Conservation (phyloP, 2,329 filamentous ascomycete species). For the Phaeosphaeriaceae sp. region DNA sequence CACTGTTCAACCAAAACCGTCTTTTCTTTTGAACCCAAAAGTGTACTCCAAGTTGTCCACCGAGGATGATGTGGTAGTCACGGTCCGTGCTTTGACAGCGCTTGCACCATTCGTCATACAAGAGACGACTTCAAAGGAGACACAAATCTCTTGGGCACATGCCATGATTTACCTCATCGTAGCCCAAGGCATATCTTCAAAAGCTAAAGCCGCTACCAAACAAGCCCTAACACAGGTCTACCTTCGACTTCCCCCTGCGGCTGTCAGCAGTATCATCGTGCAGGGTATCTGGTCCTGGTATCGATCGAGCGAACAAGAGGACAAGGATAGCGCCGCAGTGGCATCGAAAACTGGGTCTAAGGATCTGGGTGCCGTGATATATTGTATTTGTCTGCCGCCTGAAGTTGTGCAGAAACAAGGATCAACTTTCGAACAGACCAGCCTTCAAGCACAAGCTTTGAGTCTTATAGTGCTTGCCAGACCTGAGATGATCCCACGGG, state of each 20-base stretch:
- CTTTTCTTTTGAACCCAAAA: slow-evolving; percentile 83
- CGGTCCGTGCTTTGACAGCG: slow-evolving; percentile 72
- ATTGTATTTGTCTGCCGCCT: slow-evolving; percentile 67
- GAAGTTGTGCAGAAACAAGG: slow-evolving; percentile 58
- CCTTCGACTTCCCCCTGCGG: slow-evolving; percentile 58
- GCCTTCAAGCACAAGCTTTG: slow-evolving; percentile 74
- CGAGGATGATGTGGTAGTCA: slow-evolving; percentile 81
- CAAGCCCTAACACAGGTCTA: slow-evolving; percentile 71
- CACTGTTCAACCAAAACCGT: slow-evolving; percentile 77
- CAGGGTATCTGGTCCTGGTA: slow-evolving; percentile 83
- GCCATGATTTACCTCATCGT: slow-evolving; percentile 81
- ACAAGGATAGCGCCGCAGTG: slow-evolving; percentile 77
- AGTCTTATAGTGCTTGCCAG: slow-evolving; percentile 80
- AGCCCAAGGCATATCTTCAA: slow-evolving; percentile 65
- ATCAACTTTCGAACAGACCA: slow-evolving; percentile 53
- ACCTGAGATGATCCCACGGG: slow-evolving; percentile 75
- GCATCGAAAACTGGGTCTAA: slow-evolving; percentile 69
- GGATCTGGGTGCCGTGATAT: slow-evolving; percentile 67
- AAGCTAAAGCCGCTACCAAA: slow-evolving; percentile 69
- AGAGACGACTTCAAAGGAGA: slow-evolving; percentile 51
- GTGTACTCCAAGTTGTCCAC: slow-evolving; percentile 80
- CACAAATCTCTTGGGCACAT: slow-evolving; percentile 80
- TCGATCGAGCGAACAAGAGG: slow-evolving; percentile 68
- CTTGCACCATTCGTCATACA: slow-evolving; percentile 64
- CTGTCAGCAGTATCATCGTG: slow-evolving; percentile 69